Evolutionary conservation across 176 grass and related monocot species (phyloP).

Genomic region (Zoysia japonica): DNA sequence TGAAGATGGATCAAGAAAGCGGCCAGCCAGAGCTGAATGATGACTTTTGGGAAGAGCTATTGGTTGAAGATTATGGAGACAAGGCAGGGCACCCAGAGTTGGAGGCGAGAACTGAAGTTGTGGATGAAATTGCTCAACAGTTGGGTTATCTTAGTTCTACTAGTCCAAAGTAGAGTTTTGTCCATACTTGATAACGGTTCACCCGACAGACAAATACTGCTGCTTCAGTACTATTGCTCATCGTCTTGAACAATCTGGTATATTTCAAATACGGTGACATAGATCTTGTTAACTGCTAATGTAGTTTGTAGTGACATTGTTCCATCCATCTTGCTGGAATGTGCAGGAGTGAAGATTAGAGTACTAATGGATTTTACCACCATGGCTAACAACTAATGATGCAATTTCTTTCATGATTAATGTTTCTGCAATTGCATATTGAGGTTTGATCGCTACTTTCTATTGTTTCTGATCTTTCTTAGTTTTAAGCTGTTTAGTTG

Average conservation of each 20-base stretch:
- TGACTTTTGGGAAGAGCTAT: slow-evolving; percentile 76
- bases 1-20: slow-evolving; percentile 18
- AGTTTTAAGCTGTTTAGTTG: slow-evolving; percentile 9
- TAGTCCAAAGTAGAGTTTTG: slow-evolving; percentile 50
- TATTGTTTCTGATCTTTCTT: neutral
- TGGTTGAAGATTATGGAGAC: slow-evolving; percentile 53
- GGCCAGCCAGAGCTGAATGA: slow-evolving; percentile 43
- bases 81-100: slow-evolving; percentile 39
- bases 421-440: neutral
- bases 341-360: slow-evolving; percentile 31
- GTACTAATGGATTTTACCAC: slow-evolving; percentile 11
- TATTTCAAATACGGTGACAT: slow-evolving; percentile 7
- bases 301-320: neutral
- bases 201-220: slow-evolving; percentile 37
- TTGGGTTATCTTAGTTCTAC: slow-evolving; percentile 72
- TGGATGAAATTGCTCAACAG: slow-evolving; percentile 47
- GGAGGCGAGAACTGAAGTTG: slow-evolving; percentile 39
- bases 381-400: neutral
- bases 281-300: slow-evolving; percentile 24
- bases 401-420: slow-evolving; percentile 1
- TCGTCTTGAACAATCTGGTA: slow-evolving; percentile 37
- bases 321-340: slow-evolving; percentile 9
- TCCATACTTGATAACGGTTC: slow-evolving; percentile 29
- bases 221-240: slow-evolving; percentile 30
- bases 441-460: neutral